phyloP scores from a whole-genome alignment of 108 stramenopile genomes.

The Aurantiochytrium sp. region DNA sequence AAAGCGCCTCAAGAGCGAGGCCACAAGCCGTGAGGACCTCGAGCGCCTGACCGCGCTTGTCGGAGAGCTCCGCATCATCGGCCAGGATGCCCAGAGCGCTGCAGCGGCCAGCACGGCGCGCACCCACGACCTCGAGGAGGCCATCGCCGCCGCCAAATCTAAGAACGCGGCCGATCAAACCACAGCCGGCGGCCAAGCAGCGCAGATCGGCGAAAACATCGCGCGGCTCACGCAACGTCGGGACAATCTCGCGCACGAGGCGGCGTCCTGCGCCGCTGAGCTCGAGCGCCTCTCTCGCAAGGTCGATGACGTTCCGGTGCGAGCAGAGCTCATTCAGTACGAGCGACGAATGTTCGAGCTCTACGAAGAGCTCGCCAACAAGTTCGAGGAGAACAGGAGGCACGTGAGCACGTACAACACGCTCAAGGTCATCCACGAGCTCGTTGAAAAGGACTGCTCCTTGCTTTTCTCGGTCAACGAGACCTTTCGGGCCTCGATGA shows the following conservation, averaged over 20 bases:
- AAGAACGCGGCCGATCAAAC: too few relatives aligned
- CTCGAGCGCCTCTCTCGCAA: not conserved
- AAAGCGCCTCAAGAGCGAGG: too few relatives aligned
- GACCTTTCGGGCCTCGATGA: conserved; percentile 41
- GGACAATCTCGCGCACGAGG: not conserved
- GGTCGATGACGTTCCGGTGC: conserved; percentile 42
- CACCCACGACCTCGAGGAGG: too few relatives aligned
- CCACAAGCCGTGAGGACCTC: too few relatives aligned
- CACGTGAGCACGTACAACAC: conserved; percentile 45
- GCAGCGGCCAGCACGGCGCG: too few relatives aligned
- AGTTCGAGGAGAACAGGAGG: conserved; percentile 45
- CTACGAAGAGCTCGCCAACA: conserved; percentile 45
- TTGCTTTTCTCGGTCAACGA: conserved; percentile 38
- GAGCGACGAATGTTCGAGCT: conserved; percentile 48
- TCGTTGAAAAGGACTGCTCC: conserved; percentile 44
- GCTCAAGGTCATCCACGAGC: conserved; percentile 30
- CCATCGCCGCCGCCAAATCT: too few relatives aligned
- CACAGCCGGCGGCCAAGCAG: too few relatives aligned
- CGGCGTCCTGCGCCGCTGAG: not conserved
- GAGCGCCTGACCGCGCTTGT: too few relatives aligned
- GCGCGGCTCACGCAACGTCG: not conserved
- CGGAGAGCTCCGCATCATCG: too few relatives aligned
- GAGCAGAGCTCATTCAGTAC: conserved; percentile 49
- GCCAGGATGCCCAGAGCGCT: too few relatives aligned
- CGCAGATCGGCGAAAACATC: not conserved